Percentiles rank a stretch among this genome's conserved stretches.
Conservation (phyloP, 495 filamentous ascomycete species). For the Penicillium cosmopolitanum region DNA sequence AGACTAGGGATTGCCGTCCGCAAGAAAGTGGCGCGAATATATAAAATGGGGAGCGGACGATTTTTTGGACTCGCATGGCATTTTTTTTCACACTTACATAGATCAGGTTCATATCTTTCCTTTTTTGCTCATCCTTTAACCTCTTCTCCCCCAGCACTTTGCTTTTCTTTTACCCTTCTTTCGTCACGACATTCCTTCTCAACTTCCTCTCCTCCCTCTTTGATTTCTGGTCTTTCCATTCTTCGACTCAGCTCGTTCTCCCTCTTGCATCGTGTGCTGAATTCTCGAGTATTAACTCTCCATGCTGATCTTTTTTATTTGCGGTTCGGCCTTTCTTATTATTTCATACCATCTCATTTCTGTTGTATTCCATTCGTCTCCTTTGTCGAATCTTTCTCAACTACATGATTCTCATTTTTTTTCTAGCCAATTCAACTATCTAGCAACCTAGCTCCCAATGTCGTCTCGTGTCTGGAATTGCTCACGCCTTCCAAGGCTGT, state of each 20-base stretch:
- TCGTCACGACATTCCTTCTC: conserved; percentile 26
- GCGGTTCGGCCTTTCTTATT: conserved; percentile 29
- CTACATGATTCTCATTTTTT: conserved; percentile 36
- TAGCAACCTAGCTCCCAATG: conserved; percentile 35
- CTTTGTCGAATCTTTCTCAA: conserved; percentile 41
- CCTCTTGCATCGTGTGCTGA: conserved; percentile 25
- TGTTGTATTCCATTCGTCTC: conserved; percentile 42
- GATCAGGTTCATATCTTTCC: conserved; percentile 48
- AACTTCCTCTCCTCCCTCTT: conserved; percentile 16
- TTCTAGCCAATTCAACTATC: conserved; percentile 45
- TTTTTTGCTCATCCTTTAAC: conserved; percentile 24
- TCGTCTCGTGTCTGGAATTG: conserved; percentile 15
- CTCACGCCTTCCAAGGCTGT: conserved; percentile 1
- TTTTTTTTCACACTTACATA: conserved; percentile 42
- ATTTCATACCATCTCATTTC: conserved; percentile 45
- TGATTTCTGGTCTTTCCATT: conserved; percentile 24
- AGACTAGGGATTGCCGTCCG: conserved; percentile 43
- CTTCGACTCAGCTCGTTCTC: conserved; percentile 11
- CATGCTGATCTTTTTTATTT: conserved; percentile 29
- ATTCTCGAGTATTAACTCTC: conserved; percentile 26
- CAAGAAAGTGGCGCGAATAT: conserved; percentile 48
- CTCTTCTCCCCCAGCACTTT: conserved; percentile 10
- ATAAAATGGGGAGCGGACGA: conserved; percentile 51
- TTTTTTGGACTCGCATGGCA: conserved; percentile 53
- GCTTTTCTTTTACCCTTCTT: conserved; percentile 16